Evolutionary conservation across 106 monocot species (phyloP), one percentile per base, ranked within the genome.

Genomic region (Apostasia ramifera): DNA sequence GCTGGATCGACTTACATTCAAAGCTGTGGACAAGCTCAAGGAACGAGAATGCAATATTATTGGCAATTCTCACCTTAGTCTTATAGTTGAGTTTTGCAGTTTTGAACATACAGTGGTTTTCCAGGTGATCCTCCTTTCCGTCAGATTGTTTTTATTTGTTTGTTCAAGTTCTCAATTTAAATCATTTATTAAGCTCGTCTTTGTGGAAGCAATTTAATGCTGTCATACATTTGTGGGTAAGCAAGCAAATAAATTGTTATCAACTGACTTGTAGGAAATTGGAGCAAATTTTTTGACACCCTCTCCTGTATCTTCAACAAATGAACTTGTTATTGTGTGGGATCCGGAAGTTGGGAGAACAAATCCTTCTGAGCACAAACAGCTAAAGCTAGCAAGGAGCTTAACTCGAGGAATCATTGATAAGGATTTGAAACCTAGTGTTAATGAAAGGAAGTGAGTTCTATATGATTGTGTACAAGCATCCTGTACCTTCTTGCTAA

Each of bases 341-440:
- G 95, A 97, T 80, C 95, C 95, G 56, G 95, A 97, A 81, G 84
- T 97, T 14, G 92, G 92, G 64, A 86, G 86, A 73, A 89, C 71
- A 73, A 97, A 97, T 81, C 95, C 95, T 72, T 92, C 92, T n/a
- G 95, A 97, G 79, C 92, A 92, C 74, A 97, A 97, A 68, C 95
- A 97, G 71, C 79, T 92, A 53, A 97, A 97, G 77, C 88, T 97
- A 57, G 95, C 95, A 54, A 86, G 95, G 65, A 97, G 95, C 71
- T 85, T 97, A 78, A 82, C 86, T 54, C 89, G 95, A 72, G 95
- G 88, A 13, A 79, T 91, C 56, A 84, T 97, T 69, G 95, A 97
- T 73, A 86, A 77, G 64, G 92, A 97, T 70, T 66, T 97, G 40
- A 97, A 92, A 81, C 95, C 95, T 78, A 92, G 92, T 72, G 62